These are phyloP conservation scores for Claviceps arundinis DNA, from an alignment of 2,329 filamentous ascomycete genomes.

Conservation along the genomic window DNA sequence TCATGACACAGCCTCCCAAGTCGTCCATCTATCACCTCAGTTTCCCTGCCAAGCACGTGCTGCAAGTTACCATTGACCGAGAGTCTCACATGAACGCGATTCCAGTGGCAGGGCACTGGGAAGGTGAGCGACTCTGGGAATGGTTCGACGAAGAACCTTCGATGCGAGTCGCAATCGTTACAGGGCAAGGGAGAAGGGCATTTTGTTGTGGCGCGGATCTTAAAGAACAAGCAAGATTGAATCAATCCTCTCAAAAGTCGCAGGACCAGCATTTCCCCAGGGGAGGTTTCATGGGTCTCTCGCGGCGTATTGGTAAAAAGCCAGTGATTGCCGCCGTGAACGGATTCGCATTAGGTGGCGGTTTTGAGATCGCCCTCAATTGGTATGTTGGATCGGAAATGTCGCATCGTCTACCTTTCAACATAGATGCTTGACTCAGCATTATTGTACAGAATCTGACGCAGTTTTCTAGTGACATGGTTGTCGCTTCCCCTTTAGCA, in stretches of 20 bases:
- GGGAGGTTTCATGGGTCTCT: conserved; percentile 35
- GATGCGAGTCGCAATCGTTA: conserved; percentile 34
- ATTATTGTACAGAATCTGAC: not conserved
- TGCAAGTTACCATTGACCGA: conserved; percentile 41
- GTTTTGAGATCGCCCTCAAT: conserved; percentile 42
- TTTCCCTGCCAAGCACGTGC: conserved; percentile 31
- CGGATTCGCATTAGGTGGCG: conserved; percentile 42
- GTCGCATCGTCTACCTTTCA: too few species aligned
- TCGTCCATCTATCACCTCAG: conserved; percentile 18
- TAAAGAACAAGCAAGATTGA: conserved; percentile 28
- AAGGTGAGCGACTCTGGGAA: conserved; percentile 33
- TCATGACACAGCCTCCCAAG: conserved; percentile 8
- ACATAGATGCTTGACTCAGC: too few species aligned
- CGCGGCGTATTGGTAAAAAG: conserved; percentile 43
- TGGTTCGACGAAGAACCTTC: conserved; percentile 40
- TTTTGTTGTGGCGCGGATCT: conserved; percentile 44
- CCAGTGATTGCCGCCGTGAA: conserved; percentile 48
- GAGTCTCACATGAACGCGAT: conserved; percentile 33
- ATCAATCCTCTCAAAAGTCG: conserved; percentile 10
- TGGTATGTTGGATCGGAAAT: conserved; percentile 24
- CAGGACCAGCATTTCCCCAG: conserved; percentile 16
- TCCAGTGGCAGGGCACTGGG: conserved; percentile 29
- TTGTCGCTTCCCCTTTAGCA: conserved; percentile 37
- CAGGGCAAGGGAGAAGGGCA: conserved; percentile 35
- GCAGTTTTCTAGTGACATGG: conserved; percentile 28